These are phyloP conservation scores for Cordia subcordata DNA, from an alignment of 257 asterid genomes.

Conservation along the genomic window DNA sequence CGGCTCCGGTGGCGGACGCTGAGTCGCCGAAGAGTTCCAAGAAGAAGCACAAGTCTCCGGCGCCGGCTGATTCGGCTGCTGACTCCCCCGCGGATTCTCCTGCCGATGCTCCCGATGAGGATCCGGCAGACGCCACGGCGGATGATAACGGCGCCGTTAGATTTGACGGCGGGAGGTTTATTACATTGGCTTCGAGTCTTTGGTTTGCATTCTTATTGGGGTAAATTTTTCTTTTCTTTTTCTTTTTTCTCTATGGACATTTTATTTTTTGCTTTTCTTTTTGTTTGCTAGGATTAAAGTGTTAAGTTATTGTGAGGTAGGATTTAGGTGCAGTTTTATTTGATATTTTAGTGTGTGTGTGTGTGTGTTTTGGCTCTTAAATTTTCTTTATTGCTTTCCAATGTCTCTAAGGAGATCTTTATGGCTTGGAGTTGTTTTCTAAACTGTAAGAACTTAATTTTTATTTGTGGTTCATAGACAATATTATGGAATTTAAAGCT, in stretches of 20 bases:
- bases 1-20: slow-evolving; percentile 34
- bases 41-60: slow-evolving; percentile 42
- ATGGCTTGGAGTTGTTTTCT: too few relatives aligned
- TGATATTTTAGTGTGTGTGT: too few relatives aligned
- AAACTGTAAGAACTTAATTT: too few relatives aligned
- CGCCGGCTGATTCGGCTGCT: slow-evolving; percentile 36
- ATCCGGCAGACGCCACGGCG: slow-evolving; percentile 37
- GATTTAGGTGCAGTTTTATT: too few relatives aligned
- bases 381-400: too few relatives aligned
- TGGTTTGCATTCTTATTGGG: slow-evolving; percentile 20
- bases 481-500: too few relatives aligned
- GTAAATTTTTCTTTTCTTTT: background rate
- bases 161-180: slow-evolving; percentile 20
- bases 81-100: slow-evolving; percentile 40
- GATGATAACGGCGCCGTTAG: slow-evolving; percentile 30
- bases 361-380: too few relatives aligned
- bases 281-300: too few relatives aligned
- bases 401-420: too few relatives aligned
- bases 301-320: background rate
- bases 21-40: slow-evolving; percentile 32
- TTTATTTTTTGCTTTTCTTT: too few relatives aligned
- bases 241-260: too few relatives aligned
- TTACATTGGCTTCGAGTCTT: slow-evolving; percentile 23
- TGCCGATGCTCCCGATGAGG: slow-evolving; percentile 45
- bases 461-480: too few relatives aligned